Conservation (phyloP, 2,329 filamentous ascomycete genomes). For the Aspergillus texensis region DNA sequence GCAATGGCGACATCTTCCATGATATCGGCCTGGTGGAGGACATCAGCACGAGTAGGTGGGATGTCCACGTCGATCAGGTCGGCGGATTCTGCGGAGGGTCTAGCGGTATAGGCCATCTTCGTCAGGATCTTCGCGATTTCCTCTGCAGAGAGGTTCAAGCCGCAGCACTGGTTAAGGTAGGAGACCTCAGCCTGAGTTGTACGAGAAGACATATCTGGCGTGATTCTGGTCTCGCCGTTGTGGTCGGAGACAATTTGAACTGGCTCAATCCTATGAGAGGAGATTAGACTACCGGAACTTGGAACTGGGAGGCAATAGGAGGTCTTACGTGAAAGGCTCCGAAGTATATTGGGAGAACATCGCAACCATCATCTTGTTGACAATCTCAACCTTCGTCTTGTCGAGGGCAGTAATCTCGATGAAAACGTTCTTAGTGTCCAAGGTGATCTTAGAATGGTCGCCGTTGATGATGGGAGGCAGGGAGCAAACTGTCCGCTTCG, state of each 20-base stretch:
- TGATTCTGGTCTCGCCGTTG: conserved; percentile 79
- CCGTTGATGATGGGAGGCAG: conserved; percentile 98
- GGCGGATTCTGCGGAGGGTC: conserved; percentile 68
- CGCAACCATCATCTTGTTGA: conserved; percentile 90
- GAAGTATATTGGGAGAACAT: conserved; percentile 95
- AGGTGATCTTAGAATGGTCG: conserved; percentile 92
- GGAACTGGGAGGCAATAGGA: background rate
- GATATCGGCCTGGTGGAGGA: conserved; percentile 94
- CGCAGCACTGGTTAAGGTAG: conserved; percentile 93
- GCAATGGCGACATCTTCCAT: conserved; percentile 98
- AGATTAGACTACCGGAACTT: conserved; percentile 2
- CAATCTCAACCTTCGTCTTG: conserved; percentile 93
- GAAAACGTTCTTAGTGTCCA: conserved; percentile 89
- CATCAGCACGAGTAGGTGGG: conserved; percentile 87
- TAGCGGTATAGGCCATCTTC: conserved; percentile 86
- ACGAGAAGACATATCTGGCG: conserved; percentile 78
- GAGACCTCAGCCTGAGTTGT: conserved; percentile 80
- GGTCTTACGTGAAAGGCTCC: conserved; percentile 74
- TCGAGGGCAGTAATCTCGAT: conserved; percentile 97
- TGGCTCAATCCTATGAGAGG: conserved; percentile 68
- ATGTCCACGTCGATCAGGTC: conserved; percentile 80
- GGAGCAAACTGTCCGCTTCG: conserved; percentile 83
- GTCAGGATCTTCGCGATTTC: conserved; percentile 77
- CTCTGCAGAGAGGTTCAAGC: conserved; percentile 72
- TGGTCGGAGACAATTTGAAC: conserved; percentile 90